Evolutionary conservation across 2,329 filamentous ascomycete species (phyloP), one percentile per base, ranked within the genome.

Genomic region (Scedosporium dehoogii): DNA sequence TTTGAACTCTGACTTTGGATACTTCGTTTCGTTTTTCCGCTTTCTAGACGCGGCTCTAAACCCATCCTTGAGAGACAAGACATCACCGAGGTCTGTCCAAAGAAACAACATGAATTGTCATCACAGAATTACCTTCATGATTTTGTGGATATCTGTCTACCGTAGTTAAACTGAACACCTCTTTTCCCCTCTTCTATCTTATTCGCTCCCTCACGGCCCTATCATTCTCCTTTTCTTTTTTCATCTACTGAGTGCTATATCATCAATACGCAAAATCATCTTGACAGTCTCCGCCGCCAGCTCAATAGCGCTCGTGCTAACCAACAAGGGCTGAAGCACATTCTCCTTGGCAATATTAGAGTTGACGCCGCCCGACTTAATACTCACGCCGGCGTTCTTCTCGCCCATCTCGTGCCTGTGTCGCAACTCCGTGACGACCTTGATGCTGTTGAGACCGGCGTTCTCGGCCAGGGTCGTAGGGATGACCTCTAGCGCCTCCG

Each of bases 271-370:
- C 71, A 87, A 73, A 72, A 87, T 86, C 91, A 96, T 94, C 86
- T 97, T 99, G 70, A 97, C 94, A 65, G 94, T 99, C 83, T 99
- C 94, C 6, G 93, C 92, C 33, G 94, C 94, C 75, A 99, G 78
- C 80, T 99, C 93, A 70, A 99, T 94, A 25, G 94, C 92, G 75
- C 93, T 97, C 63, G 94, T 99, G 82, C 92, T 96, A 65, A 99
- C 94, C 65, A 99, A 80, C 72, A 99, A 80, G 18, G 94, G 94
- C 80, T 99, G 94, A 73, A 99, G 81, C 62, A 99, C 94, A 67
- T 96, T 96, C 81, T 97, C 92, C 74, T 96, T 93, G 64, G 90
- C 89, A 72, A 97, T 97, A 78, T 99, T 96, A 69, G 89, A 87
- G 83, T 96, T 97, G 67, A 99, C 94, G 64, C 94, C 94, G 48